These are phyloP conservation scores for Cordyceps cicadae DNA, from an alignment of 2,329 filamentous ascomycete genomes.

Conservation along the genomic window DNA sequence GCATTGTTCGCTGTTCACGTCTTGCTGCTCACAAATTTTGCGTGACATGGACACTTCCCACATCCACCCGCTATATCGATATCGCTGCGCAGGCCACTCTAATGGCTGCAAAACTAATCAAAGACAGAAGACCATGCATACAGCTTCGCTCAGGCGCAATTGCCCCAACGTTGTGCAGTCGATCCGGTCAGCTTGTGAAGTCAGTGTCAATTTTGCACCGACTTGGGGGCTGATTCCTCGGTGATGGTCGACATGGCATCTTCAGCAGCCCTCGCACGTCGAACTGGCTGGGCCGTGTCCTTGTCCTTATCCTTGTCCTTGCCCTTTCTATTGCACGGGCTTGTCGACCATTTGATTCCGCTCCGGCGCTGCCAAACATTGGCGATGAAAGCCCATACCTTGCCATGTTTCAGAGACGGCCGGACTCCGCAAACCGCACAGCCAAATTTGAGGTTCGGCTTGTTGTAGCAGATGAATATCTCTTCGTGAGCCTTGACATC, in stretches of 20 bases:
- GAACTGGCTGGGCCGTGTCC: no score
- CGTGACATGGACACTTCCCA: neutral
- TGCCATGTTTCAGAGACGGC: neutral
- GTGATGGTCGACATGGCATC: no score
- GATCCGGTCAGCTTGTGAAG: neutral
- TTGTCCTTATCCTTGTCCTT: no score
- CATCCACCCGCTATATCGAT: neutral
- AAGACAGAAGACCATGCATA: conserved; percentile 14
- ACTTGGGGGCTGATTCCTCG: neutral
- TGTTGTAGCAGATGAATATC: conserved; percentile 30
- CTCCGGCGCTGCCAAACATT: no score
- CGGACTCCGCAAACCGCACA: conserved; percentile 19
- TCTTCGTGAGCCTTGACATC: conserved; percentile 23
- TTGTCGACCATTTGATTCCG: no score
- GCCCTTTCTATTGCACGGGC: no score
- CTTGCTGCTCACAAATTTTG: neutral
- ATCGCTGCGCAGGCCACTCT: conserved; percentile 1
- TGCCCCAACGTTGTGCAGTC: neutral
- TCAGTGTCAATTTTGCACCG: neutral
- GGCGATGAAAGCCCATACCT: neutral
- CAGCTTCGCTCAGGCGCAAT: conserved; percentile 1
- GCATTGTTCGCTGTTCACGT: conserved; percentile 26
- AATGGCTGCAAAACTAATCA: conserved; percentile 12
- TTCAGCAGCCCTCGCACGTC: no score
- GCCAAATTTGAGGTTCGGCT: conserved; percentile 18